phyloP scores from a whole-genome alignment of 208 protist species.

The Zelonia costaricensis region DNA sequence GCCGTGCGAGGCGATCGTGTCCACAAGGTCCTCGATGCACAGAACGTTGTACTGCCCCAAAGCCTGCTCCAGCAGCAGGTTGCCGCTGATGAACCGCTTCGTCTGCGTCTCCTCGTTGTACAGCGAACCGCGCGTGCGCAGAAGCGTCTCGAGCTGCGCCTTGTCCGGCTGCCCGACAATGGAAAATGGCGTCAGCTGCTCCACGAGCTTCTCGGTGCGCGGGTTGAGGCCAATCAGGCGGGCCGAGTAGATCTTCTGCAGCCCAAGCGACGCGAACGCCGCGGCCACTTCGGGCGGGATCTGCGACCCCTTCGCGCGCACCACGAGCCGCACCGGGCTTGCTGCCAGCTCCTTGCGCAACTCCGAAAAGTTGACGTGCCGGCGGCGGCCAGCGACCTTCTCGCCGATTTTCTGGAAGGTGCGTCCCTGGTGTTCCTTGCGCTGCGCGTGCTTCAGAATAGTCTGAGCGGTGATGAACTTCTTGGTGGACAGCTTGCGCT shows the following conservation, averaged over 20 bases:
- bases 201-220: conserved; percentile 60
- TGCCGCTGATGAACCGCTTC: conserved; percentile 82
- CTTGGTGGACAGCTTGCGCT: conserved; percentile 78
- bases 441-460: conserved; percentile 83
- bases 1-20: conserved; percentile 56
- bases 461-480: conserved; percentile 89
- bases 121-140: conserved; percentile 81
- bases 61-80: conserved; percentile 85
- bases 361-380: conserved; percentile 28
- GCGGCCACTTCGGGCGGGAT: conserved; percentile 75
- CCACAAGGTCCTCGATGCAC: conserved; percentile 89
- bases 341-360: conserved; percentile 47
- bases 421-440: conserved; percentile 64
- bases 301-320: conserved; percentile 81
- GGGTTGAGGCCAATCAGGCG: conserved; percentile 64
- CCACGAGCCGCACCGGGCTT: conserved; percentile 61
- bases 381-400: conserved; percentile 50
- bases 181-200: conserved; percentile 80
- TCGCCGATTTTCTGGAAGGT: conserved; percentile 86
- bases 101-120: conserved; percentile 77
- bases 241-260: conserved; percentile 80
- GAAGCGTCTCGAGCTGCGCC: conserved; percentile 75
- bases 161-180: conserved; percentile 77
- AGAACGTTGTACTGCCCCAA: conserved; percentile 85
- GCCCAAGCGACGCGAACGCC: conserved; percentile 62